Conservation (phyloP, 1,139 yeast genomes). For the Zygosaccharomyces sapae region DNA sequence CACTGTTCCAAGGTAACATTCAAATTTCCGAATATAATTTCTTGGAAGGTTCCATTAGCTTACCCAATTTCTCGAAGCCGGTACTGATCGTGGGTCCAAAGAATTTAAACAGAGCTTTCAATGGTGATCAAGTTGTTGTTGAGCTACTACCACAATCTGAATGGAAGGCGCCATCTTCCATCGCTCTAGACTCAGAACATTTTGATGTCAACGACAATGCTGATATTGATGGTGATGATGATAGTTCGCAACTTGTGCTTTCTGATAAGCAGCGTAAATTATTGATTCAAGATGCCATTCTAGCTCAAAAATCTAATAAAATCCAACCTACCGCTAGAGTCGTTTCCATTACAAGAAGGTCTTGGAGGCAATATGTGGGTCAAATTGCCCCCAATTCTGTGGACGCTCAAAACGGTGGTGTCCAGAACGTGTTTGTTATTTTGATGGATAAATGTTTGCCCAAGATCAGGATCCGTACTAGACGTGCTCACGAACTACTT, state of each 20-base stretch:
- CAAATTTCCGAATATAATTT: slow-evolving; percentile 81
- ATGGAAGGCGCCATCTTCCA: slow-evolving; percentile 84
- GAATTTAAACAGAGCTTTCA: slow-evolving; percentile 82
- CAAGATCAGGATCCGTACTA: slow-evolving; percentile 77
- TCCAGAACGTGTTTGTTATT: slow-evolving; percentile 76
- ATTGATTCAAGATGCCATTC: slow-evolving; percentile 71
- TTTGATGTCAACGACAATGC: slow-evolving; percentile 60
- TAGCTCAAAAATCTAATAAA: slow-evolving; percentile 51
- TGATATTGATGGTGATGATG: slow-evolving; percentile 51
- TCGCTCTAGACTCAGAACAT: slow-evolving; percentile 70
- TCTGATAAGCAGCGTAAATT: slow-evolving; percentile 74
- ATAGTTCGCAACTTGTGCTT: slow-evolving; percentile 40
- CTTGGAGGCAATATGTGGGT: slow-evolving; percentile 96
- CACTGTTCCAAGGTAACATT: slow-evolving; percentile 79
- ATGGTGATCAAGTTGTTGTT: slow-evolving; percentile 87
- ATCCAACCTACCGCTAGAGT: slow-evolving; percentile 88
- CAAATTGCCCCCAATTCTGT: slow-evolving; percentile 83
- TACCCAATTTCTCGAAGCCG: slow-evolving; percentile 75
- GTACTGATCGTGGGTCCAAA: slow-evolving; percentile 77
- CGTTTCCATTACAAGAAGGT: slow-evolving; percentile 83
- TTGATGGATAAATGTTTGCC: slow-evolving; percentile 90
- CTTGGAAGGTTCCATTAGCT: slow-evolving; percentile 78
- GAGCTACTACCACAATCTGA: slow-evolving; percentile 80
- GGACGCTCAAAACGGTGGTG: slow-evolving; percentile 49
- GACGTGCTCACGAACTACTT: slow-evolving; percentile 73